Base-by-base conservation (phyloP, 2,329 filamentous ascomycete species). In the Aspergillus melleus region DNA sequence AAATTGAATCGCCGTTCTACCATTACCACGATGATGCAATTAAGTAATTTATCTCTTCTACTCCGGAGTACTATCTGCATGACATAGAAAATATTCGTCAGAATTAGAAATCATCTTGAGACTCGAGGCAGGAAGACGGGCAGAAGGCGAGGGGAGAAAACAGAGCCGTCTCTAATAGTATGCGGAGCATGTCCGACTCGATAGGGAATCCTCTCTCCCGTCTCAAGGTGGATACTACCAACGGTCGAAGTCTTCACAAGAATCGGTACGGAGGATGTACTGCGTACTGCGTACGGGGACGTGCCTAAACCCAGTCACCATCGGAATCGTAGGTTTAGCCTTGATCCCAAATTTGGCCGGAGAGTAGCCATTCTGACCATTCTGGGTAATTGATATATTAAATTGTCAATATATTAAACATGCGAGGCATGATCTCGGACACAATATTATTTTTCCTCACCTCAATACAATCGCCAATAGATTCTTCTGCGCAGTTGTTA, bases 361-460 rank as follows among this genome's bases (percentile, higher is more conserved):
- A 16, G 32, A 36, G 30, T 10, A 29, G 9, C 26, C 26, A 8
- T 29, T 29, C 6, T 29, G 32, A 36, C 32, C 11, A 36, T 11
- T 12, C 11, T 36, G 32, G 11, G 19, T 11, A 46, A 20, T 8
- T 20, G 19, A 49, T 36, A 49, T 36, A 16, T 19, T 46, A 20
- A 51, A 20, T 20, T 47, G 11, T 44, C 22, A 6, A 6, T 42
- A 50, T 46, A 32, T 19, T 30, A 42, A 56, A 54, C 46, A 51
- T 46, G 56, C 39, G 56, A 56, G 52, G 50, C 52, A 50, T 54
- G 56, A 59, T 59, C 32, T 22, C 51, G 44, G 36, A 22, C 24
- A 51, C 20, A 42, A 20, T 44, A 9, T 19, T 42, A 6, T 16
- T 42, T 42, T n/a, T 47, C 20, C 12, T 47, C 44, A 22, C 12